phyloP scores from a whole-genome alignment of 2,329 filamentous ascomycete genomes.

The Phialophora verrucosa region DNA sequence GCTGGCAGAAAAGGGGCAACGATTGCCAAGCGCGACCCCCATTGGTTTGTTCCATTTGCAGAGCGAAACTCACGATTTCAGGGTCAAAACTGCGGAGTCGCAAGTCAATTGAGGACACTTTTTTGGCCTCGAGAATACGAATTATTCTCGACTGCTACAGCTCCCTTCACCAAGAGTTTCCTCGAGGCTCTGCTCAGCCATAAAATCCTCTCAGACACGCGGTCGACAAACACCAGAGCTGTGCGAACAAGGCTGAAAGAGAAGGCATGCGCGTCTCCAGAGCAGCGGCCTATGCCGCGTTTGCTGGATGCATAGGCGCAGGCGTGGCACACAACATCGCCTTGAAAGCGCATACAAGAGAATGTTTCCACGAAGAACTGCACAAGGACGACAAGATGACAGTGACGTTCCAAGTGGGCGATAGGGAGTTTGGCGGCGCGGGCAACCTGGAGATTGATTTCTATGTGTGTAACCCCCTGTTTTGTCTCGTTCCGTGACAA shows the following conservation, averaged over 20 bases:
- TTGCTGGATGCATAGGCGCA: slow-evolving; percentile 64
- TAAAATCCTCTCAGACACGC: not conserved
- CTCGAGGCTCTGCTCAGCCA: not conserved
- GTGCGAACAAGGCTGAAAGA: not conserved
- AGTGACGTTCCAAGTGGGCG: slow-evolving; percentile 96
- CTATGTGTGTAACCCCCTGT: slow-evolving; percentile 71
- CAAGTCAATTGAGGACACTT: slow-evolving; percentile 16
- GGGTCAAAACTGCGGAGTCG: slow-evolving; percentile 22
- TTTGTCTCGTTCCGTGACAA: not conserved
- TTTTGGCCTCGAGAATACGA: slow-evolving; percentile 7
- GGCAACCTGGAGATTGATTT: slow-evolving; percentile 97
- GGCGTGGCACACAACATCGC: slow-evolving; percentile 91
- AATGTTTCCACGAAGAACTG: slow-evolving; percentile 95
- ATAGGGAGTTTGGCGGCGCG: slow-evolving; percentile 91
- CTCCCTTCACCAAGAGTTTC: not conserved
- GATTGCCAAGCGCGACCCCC: slow-evolving; percentile 11
- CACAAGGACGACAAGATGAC: slow-evolving; percentile 98
- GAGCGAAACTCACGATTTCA: not conserved
- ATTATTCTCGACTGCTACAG: not conserved
- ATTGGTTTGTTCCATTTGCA: slow-evolving; percentile 6
- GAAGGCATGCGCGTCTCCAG: slow-evolving; percentile 50
- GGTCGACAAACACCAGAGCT: not conserved
- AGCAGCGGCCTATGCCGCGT: slow-evolving; percentile 54
- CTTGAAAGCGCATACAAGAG: slow-evolving; percentile 86
- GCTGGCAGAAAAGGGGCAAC: not conserved